Evolutionary conservation across 305 asterid genomes (phyloP).

Genomic region (Fraxinus greggii): DNA sequence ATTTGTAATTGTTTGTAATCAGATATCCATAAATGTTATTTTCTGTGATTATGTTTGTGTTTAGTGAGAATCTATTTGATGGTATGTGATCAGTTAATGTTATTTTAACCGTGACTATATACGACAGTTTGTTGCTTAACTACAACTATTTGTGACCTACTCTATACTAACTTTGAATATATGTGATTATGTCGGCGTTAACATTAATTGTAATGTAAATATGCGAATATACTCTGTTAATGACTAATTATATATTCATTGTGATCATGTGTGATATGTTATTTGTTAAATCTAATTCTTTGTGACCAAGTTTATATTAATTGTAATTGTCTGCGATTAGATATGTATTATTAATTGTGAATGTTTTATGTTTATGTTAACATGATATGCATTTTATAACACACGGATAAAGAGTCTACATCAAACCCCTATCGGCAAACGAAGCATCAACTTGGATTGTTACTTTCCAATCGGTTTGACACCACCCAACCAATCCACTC

Average conservation of each 20-base stretch:
- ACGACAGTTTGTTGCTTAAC: no score
- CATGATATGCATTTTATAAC: no score
- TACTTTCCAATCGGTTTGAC: conserved; percentile 14
- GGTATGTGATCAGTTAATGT: background rate
- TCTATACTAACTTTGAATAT: no score
- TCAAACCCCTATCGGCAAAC: background rate
- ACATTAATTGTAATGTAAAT: no score
- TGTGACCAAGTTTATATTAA: background rate
- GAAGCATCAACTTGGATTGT: conserved; percentile 12
- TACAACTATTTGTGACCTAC: background rate
- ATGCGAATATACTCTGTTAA: background rate
- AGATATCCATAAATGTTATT: no score
- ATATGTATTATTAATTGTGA: background rate
- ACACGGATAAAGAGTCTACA: no score
- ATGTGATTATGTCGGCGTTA: background rate
- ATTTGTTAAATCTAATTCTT: background rate
- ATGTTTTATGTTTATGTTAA: no score
- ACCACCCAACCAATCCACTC: background rate
- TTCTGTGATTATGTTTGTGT: no score
- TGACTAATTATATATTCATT: no score
- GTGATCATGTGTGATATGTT: background rate
- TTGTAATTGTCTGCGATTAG: background rate
- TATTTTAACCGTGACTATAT: no score
- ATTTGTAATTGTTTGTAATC: no score
- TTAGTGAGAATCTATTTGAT: background rate